Evolutionary conservation across 139 green algal genomes (phyloP), one percentile per base, ranked within the genome.

Genomic region (Dunaliella sp.): DNA sequence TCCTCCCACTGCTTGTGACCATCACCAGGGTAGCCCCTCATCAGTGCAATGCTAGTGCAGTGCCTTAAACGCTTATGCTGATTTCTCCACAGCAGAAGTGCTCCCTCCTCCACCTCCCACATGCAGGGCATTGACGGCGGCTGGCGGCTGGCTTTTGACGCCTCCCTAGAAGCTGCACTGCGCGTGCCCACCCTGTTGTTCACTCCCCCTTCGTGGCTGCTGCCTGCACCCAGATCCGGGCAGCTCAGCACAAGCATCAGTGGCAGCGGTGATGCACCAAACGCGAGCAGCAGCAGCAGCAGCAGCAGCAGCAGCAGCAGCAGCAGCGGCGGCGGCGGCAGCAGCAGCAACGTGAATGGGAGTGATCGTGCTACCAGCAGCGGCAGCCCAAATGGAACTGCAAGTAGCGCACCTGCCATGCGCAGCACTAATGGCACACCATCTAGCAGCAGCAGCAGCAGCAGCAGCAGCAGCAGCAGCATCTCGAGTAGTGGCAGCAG

Each of bases 61-160:
- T n/a, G n/a, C n/a, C n/a, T n/a, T n/a, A n/a, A n/a, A n/a, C n/a
- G n/a, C n/a, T n/a, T n/a, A n/a, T n/a, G n/a, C n/a, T n/a, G n/a
- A n/a, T n/a, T n/a, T n/a, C n/a, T n/a, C n/a, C n/a, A n/a, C n/a
- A n/a, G n/a, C n/a, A n/a, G n/a, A n/a, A n/a, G n/a, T n/a, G n/a
- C 59, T 79, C 31, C 65, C 34, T 37, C 32, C 3, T 33, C 57
- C 1, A 30, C 82, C 34, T 31, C 94, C 97, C 86, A 97, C 37
- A 92, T 94, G 16, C 97, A 98, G 87, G 95, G 95, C 2, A 84
- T 96, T 0, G 95, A 98, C 84, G 94, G 92, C 3, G 92, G 85
- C 7, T 93, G 87, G 90, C 90, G 95, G 1, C 81, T 97, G 34
- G 88, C 83, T 0, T 81, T 90, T 0, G 95, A 97, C 84, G 73